Conservation (phyloP, 2,329 filamentous ascomycete genomes). For the Coniochaeta sp. region DNA sequence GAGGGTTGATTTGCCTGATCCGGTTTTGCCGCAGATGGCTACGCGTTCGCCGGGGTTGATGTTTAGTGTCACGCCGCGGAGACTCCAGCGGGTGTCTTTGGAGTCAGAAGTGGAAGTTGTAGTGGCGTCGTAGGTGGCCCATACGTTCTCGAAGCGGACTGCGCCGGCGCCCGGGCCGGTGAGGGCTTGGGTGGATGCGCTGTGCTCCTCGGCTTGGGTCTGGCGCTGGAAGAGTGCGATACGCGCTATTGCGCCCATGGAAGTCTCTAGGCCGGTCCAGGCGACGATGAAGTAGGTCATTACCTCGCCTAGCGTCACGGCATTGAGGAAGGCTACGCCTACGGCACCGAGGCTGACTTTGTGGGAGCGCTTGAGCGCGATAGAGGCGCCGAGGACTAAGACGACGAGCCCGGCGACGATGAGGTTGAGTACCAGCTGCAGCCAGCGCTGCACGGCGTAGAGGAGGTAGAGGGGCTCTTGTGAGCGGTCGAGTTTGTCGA, state of each 20-base stretch:
- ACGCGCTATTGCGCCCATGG: constrained; percentile 18
- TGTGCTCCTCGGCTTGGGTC: constrained; percentile 13
- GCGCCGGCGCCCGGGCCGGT: too few species aligned
- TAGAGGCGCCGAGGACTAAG: constrained; percentile 34
- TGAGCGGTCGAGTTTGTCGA: constrained; percentile 33
- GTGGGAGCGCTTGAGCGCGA: constrained; percentile 27
- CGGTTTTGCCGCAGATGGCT: too few species aligned
- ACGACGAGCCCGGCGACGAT: constrained; percentile 41
- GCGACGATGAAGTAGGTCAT: constrained; percentile 16
- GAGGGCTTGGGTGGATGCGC: neutral
- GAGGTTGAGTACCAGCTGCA: constrained; percentile 42
- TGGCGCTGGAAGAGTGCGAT: constrained; percentile 14
- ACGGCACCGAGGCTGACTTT: constrained; percentile 22
- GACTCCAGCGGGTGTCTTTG: too few species aligned
- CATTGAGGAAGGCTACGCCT: constrained; percentile 29
- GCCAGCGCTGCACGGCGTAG: constrained; percentile 45
- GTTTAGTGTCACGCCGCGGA: too few species aligned
- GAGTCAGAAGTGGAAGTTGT: too few species aligned
- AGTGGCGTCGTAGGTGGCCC: too few species aligned
- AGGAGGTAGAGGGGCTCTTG: constrained; percentile 48
- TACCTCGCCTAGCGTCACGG: constrained; percentile 18
- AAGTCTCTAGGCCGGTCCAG: constrained; percentile 20
- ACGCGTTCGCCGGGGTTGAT: too few species aligned
- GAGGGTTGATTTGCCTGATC: too few species aligned
- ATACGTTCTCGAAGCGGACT: too few species aligned